Evolutionary conservation across 2,329 filamentous ascomycete species (phyloP), one percentile per base, ranked within the genome.

Genomic region (Cladosporium sp.): DNA sequence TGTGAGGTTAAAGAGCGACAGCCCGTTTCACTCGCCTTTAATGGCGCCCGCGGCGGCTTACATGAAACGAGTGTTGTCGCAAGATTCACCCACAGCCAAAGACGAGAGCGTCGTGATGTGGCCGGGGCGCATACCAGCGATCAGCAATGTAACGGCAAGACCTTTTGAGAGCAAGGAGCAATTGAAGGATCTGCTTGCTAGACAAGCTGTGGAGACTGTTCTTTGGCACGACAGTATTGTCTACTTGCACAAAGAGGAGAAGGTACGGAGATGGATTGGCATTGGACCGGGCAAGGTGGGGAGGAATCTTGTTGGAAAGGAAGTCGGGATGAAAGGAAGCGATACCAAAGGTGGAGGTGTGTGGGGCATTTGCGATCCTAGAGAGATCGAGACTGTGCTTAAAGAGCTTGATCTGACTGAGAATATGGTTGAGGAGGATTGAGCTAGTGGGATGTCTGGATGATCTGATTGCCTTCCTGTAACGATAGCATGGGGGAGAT

Each of bases 251-350:
- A 86, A 94, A 70, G 85, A 94, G 66, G 83, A 87, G 68, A 87
- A 87, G 61, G 89, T 96, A 17, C 81, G 86, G 66, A 80, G 92
- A 57, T 97, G 93, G 88, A 83, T 97, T 50, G 93, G 93, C 42
- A 90, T 97, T 61, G 93, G 93, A 0, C 93, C 93, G 0, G 93
- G 93, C 4, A 96, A 96, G 71, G 93, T 97, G 2, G 93, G 93
- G 0, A 82, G 92, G 58, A 97, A 97, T 71, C 78, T 97, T 7
- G 92, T 97, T 1, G 91, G 92, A 12, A 97, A 97, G 74, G 93
- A 97, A 74, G 92, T 97, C 3, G 92, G 91, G 9, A 92, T 94
- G 84, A 83, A 87, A 67, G 52, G 52, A 36, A 90, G 94, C 56
- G 77, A 83, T 15, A 83, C 93, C 49, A 95, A 93, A 70, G 91